A percentile compares a stretch with the other conserved stretches of the same genome.
Evolutionary conservation across 2,329 filamentous ascomycete genomes (phyloP).

Genomic region (Furcasterigmium furcatum): DNA sequence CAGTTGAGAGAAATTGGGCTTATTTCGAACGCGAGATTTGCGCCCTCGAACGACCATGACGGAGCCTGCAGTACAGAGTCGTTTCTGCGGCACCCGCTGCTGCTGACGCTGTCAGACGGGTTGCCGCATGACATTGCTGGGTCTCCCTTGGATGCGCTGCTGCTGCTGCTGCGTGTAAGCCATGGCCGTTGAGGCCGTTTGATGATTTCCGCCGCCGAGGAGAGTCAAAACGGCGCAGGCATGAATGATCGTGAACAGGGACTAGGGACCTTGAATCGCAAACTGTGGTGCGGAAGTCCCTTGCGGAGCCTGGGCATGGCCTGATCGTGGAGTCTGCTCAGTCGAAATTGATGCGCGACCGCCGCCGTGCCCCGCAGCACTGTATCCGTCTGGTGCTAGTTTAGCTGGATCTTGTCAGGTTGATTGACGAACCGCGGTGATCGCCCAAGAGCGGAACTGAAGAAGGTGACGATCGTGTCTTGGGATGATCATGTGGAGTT

Average conservation of each 20-base stretch:
- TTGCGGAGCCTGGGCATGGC: neutral
- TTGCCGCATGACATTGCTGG: neutral
- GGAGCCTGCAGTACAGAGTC: neutral
- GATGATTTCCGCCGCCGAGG: neutral
- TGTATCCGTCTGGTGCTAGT: too few species aligned
- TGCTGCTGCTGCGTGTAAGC: neutral
- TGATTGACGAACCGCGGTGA: too few species aligned
- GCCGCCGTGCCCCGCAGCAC: too few species aligned
- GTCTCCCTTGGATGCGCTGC: neutral
- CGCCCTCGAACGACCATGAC: neutral
- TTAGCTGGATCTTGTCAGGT: too few species aligned
- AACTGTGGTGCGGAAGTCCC: neutral
- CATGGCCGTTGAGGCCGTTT: neutral
- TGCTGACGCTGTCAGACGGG: neutral
- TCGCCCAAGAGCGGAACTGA: too few species aligned
- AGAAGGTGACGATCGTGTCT: too few species aligned
- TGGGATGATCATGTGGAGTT: too few species aligned
- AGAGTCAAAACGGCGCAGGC: neutral
- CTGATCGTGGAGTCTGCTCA: too few species aligned
- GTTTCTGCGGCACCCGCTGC: neutral
- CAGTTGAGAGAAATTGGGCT: constrained; percentile 1
- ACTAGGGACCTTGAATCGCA: neutral
- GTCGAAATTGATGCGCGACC: too few species aligned
- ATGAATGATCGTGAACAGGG: neutral
- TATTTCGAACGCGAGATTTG: constrained; percentile 5